Evolutionary conservation across 345 rosid species (phyloP).

Genomic region (Litchi chinensis): DNA sequence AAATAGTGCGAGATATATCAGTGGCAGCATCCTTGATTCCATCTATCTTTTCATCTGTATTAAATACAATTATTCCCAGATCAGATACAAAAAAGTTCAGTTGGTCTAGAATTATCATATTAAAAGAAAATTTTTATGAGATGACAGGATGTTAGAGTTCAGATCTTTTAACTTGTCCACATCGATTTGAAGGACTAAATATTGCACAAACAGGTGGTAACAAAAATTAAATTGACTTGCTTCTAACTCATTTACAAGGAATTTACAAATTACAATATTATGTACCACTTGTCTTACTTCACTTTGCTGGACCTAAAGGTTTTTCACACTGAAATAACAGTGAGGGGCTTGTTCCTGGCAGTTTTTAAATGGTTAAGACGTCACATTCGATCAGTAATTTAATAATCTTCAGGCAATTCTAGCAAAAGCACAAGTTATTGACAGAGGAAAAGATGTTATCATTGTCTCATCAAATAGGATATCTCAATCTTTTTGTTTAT

Average conservation of each 20-base stretch:
- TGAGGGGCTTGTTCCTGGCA: not conserved
- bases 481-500: not conserved
- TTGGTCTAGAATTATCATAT: not conserved
- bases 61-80: conserved; percentile 6
- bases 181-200: not conserved
- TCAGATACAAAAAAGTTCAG: conserved; percentile 16
- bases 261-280: not conserved
- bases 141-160: not conserved
- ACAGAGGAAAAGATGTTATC: not conserved
- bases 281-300: not conserved
- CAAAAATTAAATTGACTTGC: not conserved
- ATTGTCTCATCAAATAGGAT: not conserved
- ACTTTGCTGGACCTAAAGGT: not conserved
- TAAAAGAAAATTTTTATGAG: not conserved
- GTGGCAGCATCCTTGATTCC: conserved; percentile 58
- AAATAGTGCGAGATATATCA: conserved; percentile 60
- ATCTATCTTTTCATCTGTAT: conserved; percentile 54
- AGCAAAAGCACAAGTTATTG: not conserved
- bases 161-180: conserved; percentile 1
- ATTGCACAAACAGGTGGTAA: not conserved
- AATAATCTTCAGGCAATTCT: not conserved
- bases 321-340: not conserved
- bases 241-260: not conserved
- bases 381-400: not conserved
- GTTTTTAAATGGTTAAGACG: conserved; percentile 3